Evolutionary conservation across 108 stramenopile species (phyloP), one percentile per base, ranked within the genome.

Genomic region (Pseudonitzschia delicatissima): DNA sequence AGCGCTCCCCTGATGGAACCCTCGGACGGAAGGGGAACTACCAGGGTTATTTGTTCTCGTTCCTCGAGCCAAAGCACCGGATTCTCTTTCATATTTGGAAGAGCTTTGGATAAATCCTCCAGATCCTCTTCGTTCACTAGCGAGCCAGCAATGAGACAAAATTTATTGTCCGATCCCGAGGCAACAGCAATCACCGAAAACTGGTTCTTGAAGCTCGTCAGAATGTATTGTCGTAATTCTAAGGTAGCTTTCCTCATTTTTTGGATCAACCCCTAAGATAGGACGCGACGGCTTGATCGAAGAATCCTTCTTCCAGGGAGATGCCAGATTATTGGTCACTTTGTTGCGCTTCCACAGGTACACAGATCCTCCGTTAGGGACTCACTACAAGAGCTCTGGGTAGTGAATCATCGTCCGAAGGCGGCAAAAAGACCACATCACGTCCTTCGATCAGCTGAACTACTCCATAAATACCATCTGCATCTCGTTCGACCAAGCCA

Each of bases 351-450:
- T 29, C 63, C 74, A 74, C 27, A 67, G 53, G 0, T 49, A 63
- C 64, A 71, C 66, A 58, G 42, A 74, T 21, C 66, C 79, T 63
- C 57, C 83, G 77, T 81, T 82, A 62, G 17, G 64, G 32, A n/a
- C 77, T 77, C 6, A 93, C 62, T 3, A 93, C 67, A 11, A 93
- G 74, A 12, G 85, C 35, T 55, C 83, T 77, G 5, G 81, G 77
- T 31, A 72, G 72, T 15, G 32, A 4, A 9, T 31, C 31, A 45
- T 73, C 73, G 4, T 63, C 74, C 5, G 67, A 69, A 45, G 64
- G 57, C 5, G 84, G 85, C 15, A 90, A 49, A 53, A 93, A 93
- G 3, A 75, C 83, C 5, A 84, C 67, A 70, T 90, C 92, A 11
- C 88, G 83, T 34, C 66, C 79, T 47, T 80, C 77, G 62, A 64